phyloP scores from a whole-genome alignment of 306 rosid species.

The Prunus mongolica region DNA sequence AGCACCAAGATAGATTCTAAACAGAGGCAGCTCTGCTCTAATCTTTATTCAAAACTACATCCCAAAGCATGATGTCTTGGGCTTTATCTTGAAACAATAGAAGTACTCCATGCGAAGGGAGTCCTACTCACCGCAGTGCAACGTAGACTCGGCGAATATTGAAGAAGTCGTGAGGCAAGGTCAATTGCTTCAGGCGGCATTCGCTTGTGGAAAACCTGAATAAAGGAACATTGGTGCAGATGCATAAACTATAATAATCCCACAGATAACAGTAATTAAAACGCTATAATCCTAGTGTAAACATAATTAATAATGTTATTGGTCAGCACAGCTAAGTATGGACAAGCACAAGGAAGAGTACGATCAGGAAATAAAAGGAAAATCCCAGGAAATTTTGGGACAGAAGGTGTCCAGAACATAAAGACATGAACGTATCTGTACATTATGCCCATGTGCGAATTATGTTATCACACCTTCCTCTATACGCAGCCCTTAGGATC shows the following conservation, averaged over 20 bases:
- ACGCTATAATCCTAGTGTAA: not conserved
- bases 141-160: slow-evolving; percentile 92
- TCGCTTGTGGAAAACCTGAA: slow-evolving; percentile 85
- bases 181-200: slow-evolving; percentile 99
- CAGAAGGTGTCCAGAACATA: not conserved
- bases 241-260: slow-evolving; percentile 13
- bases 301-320: not conserved
- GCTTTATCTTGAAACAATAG: slow-evolving; percentile 3
- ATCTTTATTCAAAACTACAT: not conserved
- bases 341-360: not conserved
- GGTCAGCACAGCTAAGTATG: not conserved
- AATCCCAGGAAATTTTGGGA: not conserved
- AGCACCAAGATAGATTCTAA: slow-evolving; percentile 13
- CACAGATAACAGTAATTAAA: not conserved
- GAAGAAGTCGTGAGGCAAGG: slow-evolving; percentile 96
- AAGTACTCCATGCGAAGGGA: not conserved
- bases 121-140: slow-evolving; percentile 76
- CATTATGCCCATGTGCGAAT: not conserved
- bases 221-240: slow-evolving; percentile 8
- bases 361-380: not conserved
- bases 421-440: not conserved
- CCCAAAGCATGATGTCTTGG: not conserved
- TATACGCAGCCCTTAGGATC: not conserved
- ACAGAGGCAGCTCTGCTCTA: not conserved
- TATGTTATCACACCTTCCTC: not conserved